A percentile compares a stretch with the other conserved stretches of the same genome.
These are phyloP conservation scores for Drosera capensis DNA, from an alignment of 148 eudicot genomes.

Conservation along the genomic window DNA sequence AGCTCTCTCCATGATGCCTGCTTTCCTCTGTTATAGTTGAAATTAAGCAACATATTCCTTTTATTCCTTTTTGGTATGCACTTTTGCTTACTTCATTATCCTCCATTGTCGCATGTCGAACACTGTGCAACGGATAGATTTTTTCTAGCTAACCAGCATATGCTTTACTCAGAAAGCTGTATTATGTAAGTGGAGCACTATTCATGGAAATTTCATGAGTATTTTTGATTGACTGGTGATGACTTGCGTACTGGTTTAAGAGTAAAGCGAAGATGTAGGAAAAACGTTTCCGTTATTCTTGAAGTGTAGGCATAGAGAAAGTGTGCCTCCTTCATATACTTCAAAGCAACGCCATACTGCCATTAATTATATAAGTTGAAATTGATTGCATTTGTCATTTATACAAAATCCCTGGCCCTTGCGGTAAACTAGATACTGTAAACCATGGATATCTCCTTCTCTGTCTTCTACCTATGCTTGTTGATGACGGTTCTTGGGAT, in stretches of 20 bases:
- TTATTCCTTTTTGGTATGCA: no score
- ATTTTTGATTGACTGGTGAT: slow-evolving; percentile 2
- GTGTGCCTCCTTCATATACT: slow-evolving; percentile 50
- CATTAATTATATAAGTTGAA: slow-evolving; percentile 53
- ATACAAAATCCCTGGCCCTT: slow-evolving; percentile 21
- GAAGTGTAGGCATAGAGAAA: slow-evolving; percentile 63
- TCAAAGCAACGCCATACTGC: slow-evolving; percentile 71
- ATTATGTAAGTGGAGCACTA: slow-evolving; percentile 1
- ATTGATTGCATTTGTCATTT: slow-evolving; percentile 19
- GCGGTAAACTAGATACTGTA: slow-evolving; percentile 12
- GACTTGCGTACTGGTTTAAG: slow-evolving; percentile 19
- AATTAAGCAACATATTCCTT: no score
- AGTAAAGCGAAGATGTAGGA: slow-evolving; percentile 81
- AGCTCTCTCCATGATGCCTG: no score
- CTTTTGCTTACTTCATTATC: no score
- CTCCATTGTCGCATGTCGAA: no score
- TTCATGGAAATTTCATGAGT: not conserved
- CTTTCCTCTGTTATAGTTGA: no score
- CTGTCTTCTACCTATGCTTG: slow-evolving; percentile 23
- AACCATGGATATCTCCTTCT: slow-evolving; percentile 33
- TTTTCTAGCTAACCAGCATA: not conserved
- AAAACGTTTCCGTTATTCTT: slow-evolving; percentile 56
- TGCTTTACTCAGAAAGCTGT: not conserved
- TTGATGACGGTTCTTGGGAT: slow-evolving; percentile 28
- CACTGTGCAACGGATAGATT: not conserved